Evolutionary conservation across 257 asterid species (phyloP).

Genomic region (Verbena officinalis): DNA sequence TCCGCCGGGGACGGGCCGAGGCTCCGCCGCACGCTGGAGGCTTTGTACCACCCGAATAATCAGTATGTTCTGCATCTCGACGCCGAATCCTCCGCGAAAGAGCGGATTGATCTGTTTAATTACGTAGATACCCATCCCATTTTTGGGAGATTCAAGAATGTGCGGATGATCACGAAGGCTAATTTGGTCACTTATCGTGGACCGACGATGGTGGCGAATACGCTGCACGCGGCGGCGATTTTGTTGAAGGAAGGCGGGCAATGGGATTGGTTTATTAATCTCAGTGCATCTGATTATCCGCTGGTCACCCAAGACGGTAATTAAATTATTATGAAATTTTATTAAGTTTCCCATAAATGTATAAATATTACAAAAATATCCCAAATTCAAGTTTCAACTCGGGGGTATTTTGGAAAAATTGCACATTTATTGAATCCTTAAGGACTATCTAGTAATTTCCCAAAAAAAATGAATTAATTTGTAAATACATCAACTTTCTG

Average conservation of each 20-base stretch:
- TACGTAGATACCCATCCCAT: slow-evolving; percentile 44
- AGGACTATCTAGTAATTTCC: no score
- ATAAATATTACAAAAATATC: no score
- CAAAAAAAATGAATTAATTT: no score
- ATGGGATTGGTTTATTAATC: slow-evolving; percentile 96
- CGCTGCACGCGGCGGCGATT: slow-evolving; percentile 94
- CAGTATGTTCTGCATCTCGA: slow-evolving; percentile 88
- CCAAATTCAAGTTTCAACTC: no score
- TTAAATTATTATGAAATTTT: not conserved
- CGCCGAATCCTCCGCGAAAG: slow-evolving; percentile 74
- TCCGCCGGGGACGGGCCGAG: slow-evolving; percentile 78
- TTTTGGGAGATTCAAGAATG: slow-evolving; percentile 59
- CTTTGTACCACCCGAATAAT: slow-evolving; percentile 78
- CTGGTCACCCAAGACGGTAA: slow-evolving; percentile 89
- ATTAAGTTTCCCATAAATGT: no score
- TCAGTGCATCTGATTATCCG: slow-evolving; percentile 92
- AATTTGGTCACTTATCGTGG: slow-evolving; percentile 92
- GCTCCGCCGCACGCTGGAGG: slow-evolving; percentile 69
- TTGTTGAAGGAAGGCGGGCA: slow-evolving; percentile 82
- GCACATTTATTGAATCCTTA: no score
- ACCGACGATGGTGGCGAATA: slow-evolving; percentile 94
- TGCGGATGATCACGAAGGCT: slow-evolving; percentile 75
- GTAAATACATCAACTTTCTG: no score
- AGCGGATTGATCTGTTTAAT: slow-evolving; percentile 66
- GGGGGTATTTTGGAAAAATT: no score